Percentiles rank a stretch among this genome's conserved stretches.
Evolutionary conservation across 306 rosid genomes (phyloP).

Genomic region (Castanea crenata): DNA sequence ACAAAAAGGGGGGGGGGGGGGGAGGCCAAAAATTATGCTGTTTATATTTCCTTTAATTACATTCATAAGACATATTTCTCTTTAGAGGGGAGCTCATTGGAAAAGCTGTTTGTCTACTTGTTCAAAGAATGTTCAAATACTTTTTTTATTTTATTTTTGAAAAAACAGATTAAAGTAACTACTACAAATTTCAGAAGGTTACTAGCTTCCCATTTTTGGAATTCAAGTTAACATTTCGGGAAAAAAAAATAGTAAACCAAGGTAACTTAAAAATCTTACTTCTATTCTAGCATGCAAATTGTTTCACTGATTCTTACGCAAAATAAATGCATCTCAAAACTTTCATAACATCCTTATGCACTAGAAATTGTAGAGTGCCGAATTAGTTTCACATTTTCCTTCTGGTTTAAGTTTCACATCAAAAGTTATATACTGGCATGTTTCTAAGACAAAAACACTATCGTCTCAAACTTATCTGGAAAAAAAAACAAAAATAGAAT

Average conservation of each 20-base stretch:
- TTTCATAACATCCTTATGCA: background rate
- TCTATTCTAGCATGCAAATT: background rate
- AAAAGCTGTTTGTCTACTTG: background rate
- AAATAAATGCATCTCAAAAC: background rate
- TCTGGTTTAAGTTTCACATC: background rate
- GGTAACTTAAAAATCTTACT: background rate
- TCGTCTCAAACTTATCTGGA: background rate
- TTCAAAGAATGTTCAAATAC: background rate
- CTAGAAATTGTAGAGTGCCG: background rate
- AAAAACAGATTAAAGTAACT: background rate
- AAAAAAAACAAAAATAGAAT: no score
- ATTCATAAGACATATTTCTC: slow-evolving; percentile 4
- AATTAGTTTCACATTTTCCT: background rate
- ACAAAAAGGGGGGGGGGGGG: no score
- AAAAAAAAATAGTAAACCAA: background rate
- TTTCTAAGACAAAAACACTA: background rate
- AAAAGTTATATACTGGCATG: slow-evolving; percentile 4
- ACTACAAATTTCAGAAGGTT: background rate
- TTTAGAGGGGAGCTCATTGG: background rate
- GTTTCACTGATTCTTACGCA: background rate
- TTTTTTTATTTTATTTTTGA: no score
- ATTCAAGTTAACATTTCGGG: background rate
- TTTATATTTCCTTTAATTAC: background rate
- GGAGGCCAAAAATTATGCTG: background rate
- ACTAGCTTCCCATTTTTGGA: slow-evolving; percentile 3